phyloP scores from a whole-genome alignment of 306 rosid genomes.

The Cyclanthera cordifolia region DNA sequence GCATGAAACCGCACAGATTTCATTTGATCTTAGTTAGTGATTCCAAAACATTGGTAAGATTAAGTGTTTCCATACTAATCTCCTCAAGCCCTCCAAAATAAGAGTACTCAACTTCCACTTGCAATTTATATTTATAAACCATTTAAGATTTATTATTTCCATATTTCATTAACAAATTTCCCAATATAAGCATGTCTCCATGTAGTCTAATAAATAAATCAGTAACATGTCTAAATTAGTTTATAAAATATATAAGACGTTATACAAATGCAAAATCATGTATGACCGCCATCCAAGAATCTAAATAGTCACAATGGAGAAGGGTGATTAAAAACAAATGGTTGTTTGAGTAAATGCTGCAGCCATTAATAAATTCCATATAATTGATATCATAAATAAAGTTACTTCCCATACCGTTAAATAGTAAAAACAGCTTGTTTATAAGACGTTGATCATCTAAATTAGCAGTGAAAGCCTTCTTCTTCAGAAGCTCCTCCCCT shows the following conservation, averaged over 20 bases:
- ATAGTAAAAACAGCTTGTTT: conserved; percentile 56
- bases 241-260: background rate
- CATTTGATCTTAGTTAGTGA: too few relatives aligned
- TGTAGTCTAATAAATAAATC: background rate
- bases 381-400: conserved; percentile 13
- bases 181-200: background rate
- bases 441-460: conserved; percentile 68
- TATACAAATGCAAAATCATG: background rate
- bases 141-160: background rate
- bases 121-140: background rate
- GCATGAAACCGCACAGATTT: too few relatives aligned
- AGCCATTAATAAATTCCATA: background rate
- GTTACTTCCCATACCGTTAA: conserved; percentile 52
- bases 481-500: conserved; percentile 95
- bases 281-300: background rate
- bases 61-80: too few relatives aligned
- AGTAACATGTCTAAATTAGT: background rate
- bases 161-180: background rate
- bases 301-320: background rate
- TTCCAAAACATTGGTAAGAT: too few relatives aligned
- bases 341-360: background rate
- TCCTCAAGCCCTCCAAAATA: too few relatives aligned
- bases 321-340: conserved; percentile 4
- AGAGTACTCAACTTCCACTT: background rate
- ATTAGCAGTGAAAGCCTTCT: conserved; percentile 68